phyloP scores from a whole-genome alignment of 306 rosid species.

The Lotus japonicus region DNA sequence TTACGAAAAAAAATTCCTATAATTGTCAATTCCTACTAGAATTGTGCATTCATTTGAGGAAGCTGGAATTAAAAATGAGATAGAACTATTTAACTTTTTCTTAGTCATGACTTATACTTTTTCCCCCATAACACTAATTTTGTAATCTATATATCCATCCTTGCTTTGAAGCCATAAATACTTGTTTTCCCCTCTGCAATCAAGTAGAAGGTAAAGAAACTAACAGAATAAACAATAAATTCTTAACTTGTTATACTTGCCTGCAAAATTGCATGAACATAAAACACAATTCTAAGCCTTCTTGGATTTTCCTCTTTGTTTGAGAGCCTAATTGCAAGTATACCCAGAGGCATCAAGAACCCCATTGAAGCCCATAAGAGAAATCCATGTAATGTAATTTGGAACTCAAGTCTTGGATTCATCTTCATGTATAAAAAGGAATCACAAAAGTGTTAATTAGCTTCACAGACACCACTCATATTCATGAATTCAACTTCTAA shows the following conservation, averaged over 20 bases:
- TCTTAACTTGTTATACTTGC: conserved; percentile 31
- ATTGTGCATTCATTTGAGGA: not conserved
- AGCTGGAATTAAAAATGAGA: not conserved
- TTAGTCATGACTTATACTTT: not conserved
- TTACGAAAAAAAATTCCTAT: not conserved
- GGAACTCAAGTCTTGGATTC: conserved; percentile 43
- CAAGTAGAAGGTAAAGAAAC: not conserved
- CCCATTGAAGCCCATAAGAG: conserved; percentile 93
- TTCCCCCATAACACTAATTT: not conserved
- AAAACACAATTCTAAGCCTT: conserved; percentile 53
- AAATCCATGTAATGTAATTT: conserved; percentile 76
- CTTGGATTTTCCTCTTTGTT: conserved; percentile 50
- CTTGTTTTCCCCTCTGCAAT: conserved; percentile 2
- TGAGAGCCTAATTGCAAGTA: conserved; percentile 65
- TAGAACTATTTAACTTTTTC: not conserved
- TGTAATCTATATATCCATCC: not conserved
- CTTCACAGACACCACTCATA: not conserved
- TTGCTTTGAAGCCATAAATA: not conserved
- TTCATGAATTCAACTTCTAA: not conserved
- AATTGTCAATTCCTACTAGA: not conserved
- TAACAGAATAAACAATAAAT: not conserved
- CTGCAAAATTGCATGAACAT: conserved; percentile 70
- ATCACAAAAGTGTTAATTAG: not conserved
- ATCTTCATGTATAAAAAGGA: conserved; percentile 26
- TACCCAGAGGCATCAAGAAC: conserved; percentile 82